Conservation (phyloP, 2,329 filamentous ascomycete genomes). For the Talaromyces albobiverticillius region DNA sequence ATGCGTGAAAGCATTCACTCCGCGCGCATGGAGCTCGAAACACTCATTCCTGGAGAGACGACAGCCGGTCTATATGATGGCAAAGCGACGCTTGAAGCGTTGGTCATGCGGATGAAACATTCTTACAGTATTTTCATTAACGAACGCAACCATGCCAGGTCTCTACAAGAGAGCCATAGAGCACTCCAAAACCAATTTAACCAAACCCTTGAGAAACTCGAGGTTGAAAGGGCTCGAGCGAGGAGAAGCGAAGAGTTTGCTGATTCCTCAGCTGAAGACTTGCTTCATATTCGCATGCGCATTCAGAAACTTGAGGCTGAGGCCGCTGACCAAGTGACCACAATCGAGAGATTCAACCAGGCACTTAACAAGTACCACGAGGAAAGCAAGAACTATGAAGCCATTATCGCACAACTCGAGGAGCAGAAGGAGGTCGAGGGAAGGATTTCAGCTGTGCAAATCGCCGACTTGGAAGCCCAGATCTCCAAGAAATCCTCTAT, state of each 20-base stretch:
- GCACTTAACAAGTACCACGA: slow-evolving; percentile 44
- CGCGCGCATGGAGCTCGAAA: slow-evolving; percentile 44
- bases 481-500: slow-evolving; percentile 33
- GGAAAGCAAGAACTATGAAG: slow-evolving; percentile 43
- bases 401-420: slow-evolving; percentile 41
- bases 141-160: slow-evolving; percentile 30
- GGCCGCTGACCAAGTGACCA: slow-evolving; percentile 37
- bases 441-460: slow-evolving; percentile 27
- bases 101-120: slow-evolving; percentile 37
- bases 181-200: slow-evolving; percentile 46
- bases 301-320: slow-evolving; percentile 42
- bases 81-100: slow-evolving; percentile 37
- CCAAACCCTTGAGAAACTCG: slow-evolving; percentile 36
- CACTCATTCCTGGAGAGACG: slow-evolving; percentile 44
- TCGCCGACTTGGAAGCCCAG: slow-evolving; percentile 34
- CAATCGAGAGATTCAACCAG: slow-evolving; percentile 39
- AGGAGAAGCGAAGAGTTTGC: slow-evolving; percentile 37
- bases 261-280: slow-evolving; percentile 43
- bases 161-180: slow-evolving; percentile 36
- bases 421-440: slow-evolving; percentile 30
- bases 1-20: slow-evolving; percentile 40
- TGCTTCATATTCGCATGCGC: slow-evolving; percentile 43
- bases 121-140: slow-evolving; percentile 33
- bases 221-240: slow-evolving; percentile 36
- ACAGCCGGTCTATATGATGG: slow-evolving; percentile 36